Conservation (phyloP, 2,329 filamentous ascomycete species). For the Fusarium albosuccineum region DNA sequence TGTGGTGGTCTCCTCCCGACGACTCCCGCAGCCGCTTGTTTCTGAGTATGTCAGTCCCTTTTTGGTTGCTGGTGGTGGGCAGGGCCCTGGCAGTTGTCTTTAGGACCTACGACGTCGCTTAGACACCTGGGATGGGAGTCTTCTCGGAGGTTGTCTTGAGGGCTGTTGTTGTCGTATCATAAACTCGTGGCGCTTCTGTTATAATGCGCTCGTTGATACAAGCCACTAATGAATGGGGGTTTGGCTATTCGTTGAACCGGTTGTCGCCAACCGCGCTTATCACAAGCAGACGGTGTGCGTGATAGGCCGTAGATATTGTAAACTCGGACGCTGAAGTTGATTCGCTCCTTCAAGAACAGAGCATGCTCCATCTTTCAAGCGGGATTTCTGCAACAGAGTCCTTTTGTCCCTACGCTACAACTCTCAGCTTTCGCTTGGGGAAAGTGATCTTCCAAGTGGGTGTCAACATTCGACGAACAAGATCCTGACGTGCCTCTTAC, state of each 20-base stretch:
- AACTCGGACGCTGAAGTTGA: conserved; percentile 13
- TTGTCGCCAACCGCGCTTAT: conserved; percentile 10
- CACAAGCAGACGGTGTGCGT: conserved; percentile 25
- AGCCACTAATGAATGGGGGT: no score
- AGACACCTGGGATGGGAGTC: no score
- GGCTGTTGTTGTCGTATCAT: no score
- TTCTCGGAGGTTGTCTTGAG: no score
- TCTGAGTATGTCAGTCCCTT: conserved; percentile 6
- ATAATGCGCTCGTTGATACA: no score
- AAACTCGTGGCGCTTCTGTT: no score
- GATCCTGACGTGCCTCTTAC: conserved; percentile 2
- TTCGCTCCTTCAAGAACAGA: conserved; percentile 8
- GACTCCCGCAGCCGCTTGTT: conserved; percentile 22
- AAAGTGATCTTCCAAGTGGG: conserved; percentile 18
- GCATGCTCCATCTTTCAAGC: conserved; percentile 1
- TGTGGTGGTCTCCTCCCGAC: conserved; percentile 23
- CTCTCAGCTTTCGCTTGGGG: conserved; percentile 1
- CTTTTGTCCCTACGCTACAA: conserved; percentile 1
- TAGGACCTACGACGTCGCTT: no score
- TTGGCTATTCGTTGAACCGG: background rate
- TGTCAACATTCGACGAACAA: conserved; percentile 1
- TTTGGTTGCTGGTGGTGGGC: conserved; percentile 28
- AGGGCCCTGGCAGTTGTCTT: conserved; percentile 21
- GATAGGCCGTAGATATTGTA: conserved; percentile 36
- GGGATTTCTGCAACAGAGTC: conserved; percentile 2